Percentiles rank a stretch among this genome's conserved stretches.
phyloP scores from a whole-genome alignment of 257 asterid genomes.

The Capsicum rhomboideum region DNA sequence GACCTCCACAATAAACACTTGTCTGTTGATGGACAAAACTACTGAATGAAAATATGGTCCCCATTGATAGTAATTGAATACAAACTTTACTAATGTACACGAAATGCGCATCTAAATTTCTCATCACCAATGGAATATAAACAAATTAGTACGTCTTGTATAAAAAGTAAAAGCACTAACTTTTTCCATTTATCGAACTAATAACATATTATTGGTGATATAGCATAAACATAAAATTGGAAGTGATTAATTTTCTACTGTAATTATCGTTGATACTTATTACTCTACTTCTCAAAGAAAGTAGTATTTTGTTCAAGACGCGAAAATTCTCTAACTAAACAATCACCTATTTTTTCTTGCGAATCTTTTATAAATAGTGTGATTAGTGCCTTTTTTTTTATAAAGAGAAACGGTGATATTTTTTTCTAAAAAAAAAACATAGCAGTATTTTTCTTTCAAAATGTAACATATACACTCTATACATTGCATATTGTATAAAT shows the following conservation, averaged over 20 bases:
- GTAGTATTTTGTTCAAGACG: not conserved
- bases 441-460: too few species aligned
- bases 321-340: not conserved
- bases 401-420: too few species aligned
- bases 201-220: too few species aligned
- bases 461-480: too few species aligned
- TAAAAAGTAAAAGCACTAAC: too few species aligned
- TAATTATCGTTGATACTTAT: not conserved
- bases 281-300: not conserved
- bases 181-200: too few species aligned
- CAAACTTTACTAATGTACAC: not conserved
- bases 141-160: too few species aligned
- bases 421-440: too few species aligned
- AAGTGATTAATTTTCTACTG: not conserved
- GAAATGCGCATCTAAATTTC: not conserved
- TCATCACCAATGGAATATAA: not conserved
- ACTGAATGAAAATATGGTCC: not conserved
- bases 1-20: not conserved
- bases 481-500: too few species aligned
- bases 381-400: too few species aligned
- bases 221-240: not conserved
- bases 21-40: not conserved
- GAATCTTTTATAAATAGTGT: too few species aligned
- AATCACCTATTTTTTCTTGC: not conserved
- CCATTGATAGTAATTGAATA: not conserved